phyloP scores from a whole-genome alignment of 192 early-diverging fungal species.

The Backusella sp. region DNA sequence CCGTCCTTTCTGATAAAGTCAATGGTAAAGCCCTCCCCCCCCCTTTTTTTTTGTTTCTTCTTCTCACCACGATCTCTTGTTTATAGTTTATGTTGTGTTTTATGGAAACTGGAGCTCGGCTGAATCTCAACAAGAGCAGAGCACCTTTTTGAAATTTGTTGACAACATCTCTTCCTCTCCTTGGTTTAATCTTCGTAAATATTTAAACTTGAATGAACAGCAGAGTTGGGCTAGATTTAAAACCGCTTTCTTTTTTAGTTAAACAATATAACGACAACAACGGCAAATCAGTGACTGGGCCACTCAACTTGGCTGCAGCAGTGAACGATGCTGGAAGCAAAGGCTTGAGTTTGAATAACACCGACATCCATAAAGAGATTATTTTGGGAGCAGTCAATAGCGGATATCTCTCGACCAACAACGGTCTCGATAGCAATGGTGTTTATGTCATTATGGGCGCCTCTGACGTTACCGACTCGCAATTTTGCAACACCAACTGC shows the following conservation, averaged over 20 bases:
- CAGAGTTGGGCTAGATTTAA: not conserved
- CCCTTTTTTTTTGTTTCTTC: not conserved
- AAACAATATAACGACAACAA: slow-evolving; percentile 26
- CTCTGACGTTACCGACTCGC: slow-evolving; percentile 25
- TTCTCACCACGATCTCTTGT: not conserved
- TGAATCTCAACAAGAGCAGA: slow-evolving; percentile 17
- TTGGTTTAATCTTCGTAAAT: slow-evolving; percentile 33
- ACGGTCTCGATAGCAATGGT: slow-evolving; percentile 30
- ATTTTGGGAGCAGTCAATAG: slow-evolving; percentile 32
- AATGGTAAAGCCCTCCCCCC: slow-evolving; percentile 24
- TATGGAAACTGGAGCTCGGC: slow-evolving; percentile 35
- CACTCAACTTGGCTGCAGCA: slow-evolving; percentile 32
- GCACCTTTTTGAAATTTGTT: slow-evolving; percentile 27
- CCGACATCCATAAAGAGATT: slow-evolving; percentile 23
- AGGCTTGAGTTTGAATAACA: slow-evolving; percentile 22
- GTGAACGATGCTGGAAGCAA: slow-evolving; percentile 28
- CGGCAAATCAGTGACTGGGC: slow-evolving; percentile 35
- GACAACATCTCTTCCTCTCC: slow-evolving; percentile 22
- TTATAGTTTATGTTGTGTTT: slow-evolving; percentile 36
- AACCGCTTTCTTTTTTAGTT: slow-evolving; percentile 14
- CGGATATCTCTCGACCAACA: slow-evolving; percentile 28
- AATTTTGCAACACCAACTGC: slow-evolving; percentile 32
- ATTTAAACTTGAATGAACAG: no score
- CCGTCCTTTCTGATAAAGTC: slow-evolving; percentile 26
- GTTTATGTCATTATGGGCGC: slow-evolving; percentile 33